These are phyloP conservation scores for Calonectria leucothoes DNA, from an alignment of 2,329 filamentous ascomycete genomes.

Conservation along the genomic window DNA sequence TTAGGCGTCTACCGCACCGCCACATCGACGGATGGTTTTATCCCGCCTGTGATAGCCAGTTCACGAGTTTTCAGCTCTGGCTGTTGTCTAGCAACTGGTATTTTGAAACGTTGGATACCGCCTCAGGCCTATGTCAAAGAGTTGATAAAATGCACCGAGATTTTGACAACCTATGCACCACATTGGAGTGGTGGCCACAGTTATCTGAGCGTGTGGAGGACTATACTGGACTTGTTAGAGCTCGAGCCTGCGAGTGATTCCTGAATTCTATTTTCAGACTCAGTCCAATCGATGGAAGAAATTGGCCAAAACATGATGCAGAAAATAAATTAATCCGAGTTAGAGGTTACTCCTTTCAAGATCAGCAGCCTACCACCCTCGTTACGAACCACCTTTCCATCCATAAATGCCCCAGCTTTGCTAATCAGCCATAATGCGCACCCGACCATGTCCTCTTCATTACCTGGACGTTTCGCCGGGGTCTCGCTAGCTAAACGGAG, in stretches of 20 bases:
- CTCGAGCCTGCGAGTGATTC: background rate
- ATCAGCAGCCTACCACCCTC: background rate
- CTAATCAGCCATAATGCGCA: conserved; percentile 1
- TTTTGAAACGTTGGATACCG: background rate
- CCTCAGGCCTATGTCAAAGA: background rate
- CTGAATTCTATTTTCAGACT: background rate
- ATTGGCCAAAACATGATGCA: background rate
- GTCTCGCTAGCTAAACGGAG: background rate
- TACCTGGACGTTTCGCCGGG: background rate
- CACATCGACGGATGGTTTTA: background rate
- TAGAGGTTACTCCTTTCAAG: background rate
- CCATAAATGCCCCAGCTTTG: background rate
- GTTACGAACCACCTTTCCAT: background rate
- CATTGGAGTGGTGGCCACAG: background rate
- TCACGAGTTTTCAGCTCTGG: background rate
- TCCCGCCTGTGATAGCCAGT: background rate
- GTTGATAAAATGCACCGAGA: background rate
- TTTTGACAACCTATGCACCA: background rate
- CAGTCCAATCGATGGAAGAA: too few species aligned
- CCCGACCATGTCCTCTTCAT: background rate
- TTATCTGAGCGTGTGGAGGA: background rate
- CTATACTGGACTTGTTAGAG: background rate
- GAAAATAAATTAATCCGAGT: background rate
- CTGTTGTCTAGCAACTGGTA: background rate
- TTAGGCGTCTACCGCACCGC: background rate